Evolutionary conservation across 441 rosid genomes (phyloP), one percentile per base, ranked within the genome.

Genomic region (Breynia disticha): DNA sequence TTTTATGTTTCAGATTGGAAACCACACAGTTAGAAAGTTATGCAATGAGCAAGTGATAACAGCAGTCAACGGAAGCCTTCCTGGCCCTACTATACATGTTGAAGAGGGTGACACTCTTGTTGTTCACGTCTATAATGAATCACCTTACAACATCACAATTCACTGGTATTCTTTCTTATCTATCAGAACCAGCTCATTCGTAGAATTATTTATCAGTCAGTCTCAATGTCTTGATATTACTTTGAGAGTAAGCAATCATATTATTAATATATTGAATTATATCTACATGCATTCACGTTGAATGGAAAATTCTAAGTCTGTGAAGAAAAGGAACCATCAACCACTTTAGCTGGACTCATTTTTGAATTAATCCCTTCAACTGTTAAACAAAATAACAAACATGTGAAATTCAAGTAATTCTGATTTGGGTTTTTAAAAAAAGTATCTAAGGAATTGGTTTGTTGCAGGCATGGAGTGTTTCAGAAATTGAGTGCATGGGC

Each of bases 121-220:
- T 18, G 71, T 91, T 54, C 94, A 78, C 22, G 97, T 88, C 53
- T 38, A 72, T 43, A 91, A 91, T 65, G 51, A 74, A 59, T 88
- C 98, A 1, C 95, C 98, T 43, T 84, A 91, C 67, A 79, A 86
- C 76, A 57, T 91, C 48, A 79, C 89, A 2, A 72, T 91, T 62
- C 98, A 91, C 59, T 88, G 98, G 98, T 90, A 78, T 8, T 16
- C 19, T 1, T 16, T 17, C 49, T 46, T 46, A 19, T 32, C 15
- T 4, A 6, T 11, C 3, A 14, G 11, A 14, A 14, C 15, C 35
- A 14, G 16, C 32, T 24, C 18, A 32, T 14, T 51, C 28, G 10
- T 13, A 13, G 20, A 15, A 15, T 51, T 14, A 17, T 24, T 14
- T n/a, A 22, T 24, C 32, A 14, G 8, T 28, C 8, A 28, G 35